Evolutionary conservation across 164 flowering plant genomes (phyloP), one percentile per base, ranked within the genome.

Genomic region (Buxus sempervirens): DNA sequence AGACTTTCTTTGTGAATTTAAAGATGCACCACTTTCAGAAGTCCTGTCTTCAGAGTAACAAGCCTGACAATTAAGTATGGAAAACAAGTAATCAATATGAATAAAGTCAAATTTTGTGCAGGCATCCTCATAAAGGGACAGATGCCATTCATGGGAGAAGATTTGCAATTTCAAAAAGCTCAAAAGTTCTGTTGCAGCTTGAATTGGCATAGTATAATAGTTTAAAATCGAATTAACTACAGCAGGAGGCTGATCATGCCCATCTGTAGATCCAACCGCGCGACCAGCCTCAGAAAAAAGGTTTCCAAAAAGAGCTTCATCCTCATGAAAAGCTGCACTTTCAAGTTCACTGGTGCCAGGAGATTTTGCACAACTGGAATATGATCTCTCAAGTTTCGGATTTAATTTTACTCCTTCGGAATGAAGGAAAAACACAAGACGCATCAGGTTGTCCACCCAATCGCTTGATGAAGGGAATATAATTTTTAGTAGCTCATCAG

Each of bases 261-360:
- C 88, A 77, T 95, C 99, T 9, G 76, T 66, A 75, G 93, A 83
- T 22, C 86, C 91, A 36, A 79, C 79, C 20, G 88, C 79, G 21
- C 97, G 96, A 38, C 88, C 80, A 72, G 91, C 86, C 78, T 95
- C 99, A 70, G 90, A 89, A 76, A 95, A 95, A 72, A 95, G 96
- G 69, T 95, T 87, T 18, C 99, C 99, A 75, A 95, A 95, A 45
- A 95, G 91, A 25, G 98, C 98, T 71, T 95, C 98, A 75, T 95
- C 98, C 63, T 95, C 98, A 80, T 89, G 93, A 72, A 84, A 81
- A 64, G 73, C 79, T 27, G 80, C 75, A 75, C 48, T 85, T 61
- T 95, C 98, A 20, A 67, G 32, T 71, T 92, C 97, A 60, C 89
- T 75, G 26, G 69, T 51, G 66, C 69, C 72, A 76, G 68, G 71